Evolutionary conservation across 1,139 yeast genomes (phyloP).

Genomic region (Hanseniaspora sp.): DNA sequence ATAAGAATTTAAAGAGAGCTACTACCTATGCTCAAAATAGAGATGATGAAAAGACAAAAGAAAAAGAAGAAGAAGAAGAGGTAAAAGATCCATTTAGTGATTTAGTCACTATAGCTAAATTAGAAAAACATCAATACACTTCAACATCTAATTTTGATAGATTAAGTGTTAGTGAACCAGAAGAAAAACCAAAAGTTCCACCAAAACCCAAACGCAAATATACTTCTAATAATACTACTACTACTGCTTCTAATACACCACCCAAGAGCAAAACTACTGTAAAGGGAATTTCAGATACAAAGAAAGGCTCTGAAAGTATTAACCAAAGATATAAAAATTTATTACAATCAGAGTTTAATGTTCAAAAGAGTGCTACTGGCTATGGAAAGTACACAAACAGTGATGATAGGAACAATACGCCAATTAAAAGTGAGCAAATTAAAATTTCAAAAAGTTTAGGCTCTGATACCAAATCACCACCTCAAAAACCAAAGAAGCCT

Average conservation of each 20-base stretch:
- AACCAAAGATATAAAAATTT: conserved; percentile 48
- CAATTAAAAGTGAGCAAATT: conserved; percentile 17
- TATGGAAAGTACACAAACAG: conserved; percentile 45
- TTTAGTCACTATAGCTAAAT: conserved; percentile 13
- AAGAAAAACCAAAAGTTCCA: background rate
- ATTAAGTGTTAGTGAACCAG: background rate
- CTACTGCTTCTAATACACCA: background rate
- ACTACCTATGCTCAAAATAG: background rate
- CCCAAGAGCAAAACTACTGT: background rate
- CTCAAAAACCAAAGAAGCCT: conserved; percentile 21
- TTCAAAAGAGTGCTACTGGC: conserved; percentile 43
- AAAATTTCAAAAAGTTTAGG: conserved; percentile 18
- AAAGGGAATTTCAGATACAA: background rate
- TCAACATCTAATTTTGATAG: conserved; percentile 6
- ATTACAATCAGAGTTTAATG: conserved; percentile 30
- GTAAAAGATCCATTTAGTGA: conserved; percentile 8
- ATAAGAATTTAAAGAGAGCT: background rate
- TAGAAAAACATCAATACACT: conserved; percentile 5
- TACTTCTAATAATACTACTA: too few species aligned
- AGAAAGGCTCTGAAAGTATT: conserved; percentile 25
- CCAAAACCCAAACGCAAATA: background rate
- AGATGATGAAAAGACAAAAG: too few species aligned
- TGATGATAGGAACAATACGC: conserved; percentile 1
- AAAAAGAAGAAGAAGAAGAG: background rate
- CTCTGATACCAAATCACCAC: conserved; percentile 17